Evolutionary conservation across 1,284 basidiomycete genomes (phyloP), one percentile per base, ranked within the genome.

Genomic region (Hemileia vastatrix): DNA sequence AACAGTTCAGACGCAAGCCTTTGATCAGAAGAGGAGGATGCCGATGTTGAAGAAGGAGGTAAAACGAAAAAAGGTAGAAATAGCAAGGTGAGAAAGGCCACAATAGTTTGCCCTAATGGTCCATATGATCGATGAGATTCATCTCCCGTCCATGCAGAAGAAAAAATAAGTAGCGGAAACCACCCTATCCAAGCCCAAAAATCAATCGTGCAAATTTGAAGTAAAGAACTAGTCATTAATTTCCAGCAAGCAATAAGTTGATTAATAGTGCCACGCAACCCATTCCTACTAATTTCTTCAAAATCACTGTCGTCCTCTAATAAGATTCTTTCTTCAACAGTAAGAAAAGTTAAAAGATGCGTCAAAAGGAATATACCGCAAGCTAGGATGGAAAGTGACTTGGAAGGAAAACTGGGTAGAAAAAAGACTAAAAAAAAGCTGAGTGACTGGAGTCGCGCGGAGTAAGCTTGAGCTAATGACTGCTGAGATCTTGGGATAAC

Each of bases 131-230:
- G n/a, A n/a, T n/a, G n/a, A n/a, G n/a, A n/a, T n/a, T n/a, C n/a
- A 45, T 74, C 71, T 13, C 68, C 52, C 24, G 74, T 65, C 58
- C 70, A 76, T n/a, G 72, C 72, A 0, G 70, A 74, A 31, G 71
- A 56, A 50, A 73, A 76, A 64, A 76, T 75, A 9, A 76, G 63
- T 36, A 76, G 70, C 3, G 73, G 72, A 54, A 76, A 76, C 74
- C 74, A 76, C 48, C 72, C 70, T 67, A 72, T 70, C 51, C 70
- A 72, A 0, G 70, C 71, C n/a, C n/a, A n/a, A n/a, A n/a, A n/a
- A n/a, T n/a, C n/a, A n/a, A n/a, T n/a, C n/a, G n/a, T n/a, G n/a
- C n/a, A n/a, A n/a, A n/a, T n/a, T n/a, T n/a, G n/a, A n/a, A n/a
- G n/a, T n/a, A n/a, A n/a, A n/a, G n/a, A n/a, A n/a, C n/a, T n/a